These are phyloP conservation scores for Metschnikowia lachancei DNA, from an alignment of 805 yeast genomes.

Conservation along the genomic window DNA sequence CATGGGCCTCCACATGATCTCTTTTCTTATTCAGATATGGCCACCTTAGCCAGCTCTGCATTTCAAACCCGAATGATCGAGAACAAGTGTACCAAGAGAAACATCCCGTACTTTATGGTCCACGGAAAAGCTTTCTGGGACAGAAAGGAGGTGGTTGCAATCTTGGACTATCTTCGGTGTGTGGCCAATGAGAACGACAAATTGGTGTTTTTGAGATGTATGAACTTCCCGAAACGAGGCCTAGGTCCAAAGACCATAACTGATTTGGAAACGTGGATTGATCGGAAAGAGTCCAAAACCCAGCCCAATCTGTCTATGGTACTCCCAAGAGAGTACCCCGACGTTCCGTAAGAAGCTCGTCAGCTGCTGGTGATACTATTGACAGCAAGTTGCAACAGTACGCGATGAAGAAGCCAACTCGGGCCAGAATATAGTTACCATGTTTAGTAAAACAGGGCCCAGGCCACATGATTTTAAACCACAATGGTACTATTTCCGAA, in stretches of 20 bases:
- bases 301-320: slow-evolving; percentile 8
- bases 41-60: slow-evolving; percentile 68
- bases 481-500: too few species aligned
- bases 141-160: slow-evolving; percentile 58
- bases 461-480: too few species aligned
- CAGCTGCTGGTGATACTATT: too few species aligned
- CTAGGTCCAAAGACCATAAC: slow-evolving; percentile 57
- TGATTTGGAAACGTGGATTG: slow-evolving; percentile 23
- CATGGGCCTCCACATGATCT: slow-evolving; percentile 42
- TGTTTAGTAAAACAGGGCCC: too few species aligned
- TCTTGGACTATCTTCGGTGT: slow-evolving; percentile 64
- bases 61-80: slow-evolving; percentile 63
- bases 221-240: slow-evolving; percentile 64
- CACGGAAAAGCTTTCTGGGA: slow-evolving; percentile 84
- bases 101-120: slow-evolving; percentile 64
- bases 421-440: too few species aligned
- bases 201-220: slow-evolving; percentile 54
- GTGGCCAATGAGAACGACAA: slow-evolving; percentile 58
- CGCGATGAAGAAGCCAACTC: too few species aligned
- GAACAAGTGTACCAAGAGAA: slow-evolving; percentile 49
- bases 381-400: too few species aligned
- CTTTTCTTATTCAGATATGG: slow-evolving; percentile 57
- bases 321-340: slow-evolving; percentile 14
- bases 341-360: too few species aligned
- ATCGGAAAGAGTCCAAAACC: slow-evolving; percentile 10